Percentiles rank a stretch among this genome's conserved stretches.
Evolutionary conservation across 1,139 yeast species (phyloP).

Genomic region (Yamadazyma epiphylla): DNA sequence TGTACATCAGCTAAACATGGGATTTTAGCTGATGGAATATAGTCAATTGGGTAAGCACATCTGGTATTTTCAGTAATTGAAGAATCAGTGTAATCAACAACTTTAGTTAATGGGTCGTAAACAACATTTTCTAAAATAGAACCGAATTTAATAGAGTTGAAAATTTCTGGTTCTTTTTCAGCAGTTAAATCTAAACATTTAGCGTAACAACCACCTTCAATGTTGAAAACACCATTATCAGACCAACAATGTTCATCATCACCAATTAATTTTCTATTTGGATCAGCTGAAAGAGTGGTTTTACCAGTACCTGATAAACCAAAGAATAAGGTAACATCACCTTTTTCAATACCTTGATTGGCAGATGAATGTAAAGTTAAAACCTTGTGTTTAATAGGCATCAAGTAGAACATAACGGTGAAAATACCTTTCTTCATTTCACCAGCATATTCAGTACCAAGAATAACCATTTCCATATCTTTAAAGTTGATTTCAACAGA

Average conservation of each 20-base stretch:
- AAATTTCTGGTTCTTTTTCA: constrained; percentile 97
- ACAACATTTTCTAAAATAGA: constrained; percentile 92
- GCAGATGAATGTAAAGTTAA: constrained; percentile 94
- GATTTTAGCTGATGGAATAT: constrained; percentile 91
- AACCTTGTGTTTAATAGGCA: constrained; percentile 92
- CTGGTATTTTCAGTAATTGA: constrained; percentile 94
- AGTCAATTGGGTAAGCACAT: constrained; percentile 98
- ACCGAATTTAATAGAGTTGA: constrained; percentile 91
- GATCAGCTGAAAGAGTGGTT: constrained; percentile 96
- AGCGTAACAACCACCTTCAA: constrained; percentile 99
- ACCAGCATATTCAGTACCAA: constrained; percentile 98
- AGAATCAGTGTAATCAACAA: constrained; percentile 80
- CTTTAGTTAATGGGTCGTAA: constrained; percentile 74
- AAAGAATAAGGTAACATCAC: constrained; percentile 89
- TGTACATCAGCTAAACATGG: constrained; percentile 90
- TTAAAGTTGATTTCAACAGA: constrained; percentile 96
- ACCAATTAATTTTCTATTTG: constrained; percentile 90
- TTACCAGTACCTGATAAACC: constrained; percentile 98
- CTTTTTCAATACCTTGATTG: constrained; percentile 76
- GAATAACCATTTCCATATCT: constrained; percentile 97
- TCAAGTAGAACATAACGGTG: constrained; percentile 97
- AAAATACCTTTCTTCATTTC: constrained; percentile 99
- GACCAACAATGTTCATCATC: constrained; percentile 99
- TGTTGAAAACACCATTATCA: constrained; percentile 96
- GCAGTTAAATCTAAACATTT: constrained; percentile 87